Evolutionary conservation across 768 basidiomycete species (phyloP), one percentile per base, ranked within the genome.

Genomic region (Lactarius quietus): DNA sequence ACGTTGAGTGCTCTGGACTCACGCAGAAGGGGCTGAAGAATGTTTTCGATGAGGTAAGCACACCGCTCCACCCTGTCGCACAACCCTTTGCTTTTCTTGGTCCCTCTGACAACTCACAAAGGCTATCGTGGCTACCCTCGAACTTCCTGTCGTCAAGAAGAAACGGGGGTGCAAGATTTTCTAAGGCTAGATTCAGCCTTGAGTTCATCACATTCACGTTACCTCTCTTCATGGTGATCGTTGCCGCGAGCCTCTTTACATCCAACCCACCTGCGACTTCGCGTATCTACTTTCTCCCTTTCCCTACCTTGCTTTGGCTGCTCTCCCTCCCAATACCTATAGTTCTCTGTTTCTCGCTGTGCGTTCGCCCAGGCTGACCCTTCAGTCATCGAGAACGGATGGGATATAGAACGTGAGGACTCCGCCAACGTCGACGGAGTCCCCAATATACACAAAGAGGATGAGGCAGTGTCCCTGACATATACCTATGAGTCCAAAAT

Each of bases 1-100:
- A 97, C 75, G 95, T 98, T 57, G 97, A 99, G 79, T 99, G 97
- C 79, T 98, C 95, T 62, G 97, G 97, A 60, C 79, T 99, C 82
- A 99, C 96, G 70, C 97, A 99, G 84, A 94, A 95, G 84, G 97
- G 97, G 33, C 78, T 99, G 78, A 99, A 99, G 90, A 98, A 98
- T 77, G 97, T 99, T 68, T 99, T 99, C 76, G 97, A 99, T 76
- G 97, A 99, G 90, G 95, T 93, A 76, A 75, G 89, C 81, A 10
- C 62, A 23, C 35, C 23, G 1, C 26, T 48, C 26, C 20, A 12
- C 26, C n/a, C n/a, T n/a, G n/a, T n/a, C n/a, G n/a, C n/a, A n/a
- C n/a, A n/a, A 3, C 2, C 14, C 53, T 39, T 9, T 20, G 53
- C 23, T 36, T 8, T 35, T 28, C 9, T 35, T 20, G n/a, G 18